Percentiles rank a stretch among this genome's conserved stretches.
phyloP scores from a whole-genome alignment of 2,329 filamentous ascomycete genomes.

The Aureobasidium namibiae region DNA sequence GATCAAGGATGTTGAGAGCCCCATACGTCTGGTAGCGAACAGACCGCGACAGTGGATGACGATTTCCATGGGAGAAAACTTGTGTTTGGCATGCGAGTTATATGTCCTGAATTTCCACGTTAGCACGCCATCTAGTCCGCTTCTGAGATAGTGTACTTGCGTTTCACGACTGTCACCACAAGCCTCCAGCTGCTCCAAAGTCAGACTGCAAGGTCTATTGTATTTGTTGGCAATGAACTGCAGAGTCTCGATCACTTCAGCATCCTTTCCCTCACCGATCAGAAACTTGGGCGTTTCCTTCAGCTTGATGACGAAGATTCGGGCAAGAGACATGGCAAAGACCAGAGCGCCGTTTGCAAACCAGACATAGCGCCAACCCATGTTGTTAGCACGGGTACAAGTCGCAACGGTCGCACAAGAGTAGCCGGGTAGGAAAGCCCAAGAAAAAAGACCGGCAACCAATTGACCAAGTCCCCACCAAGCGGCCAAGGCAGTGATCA shows the following conservation, averaged over 20 bases:
- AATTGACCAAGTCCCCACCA: constrained; percentile 48
- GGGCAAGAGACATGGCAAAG: constrained; percentile 44
- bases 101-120: neutral
- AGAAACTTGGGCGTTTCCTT: constrained; percentile 52
- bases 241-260: constrained; percentile 42
- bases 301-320: constrained; percentile 46
- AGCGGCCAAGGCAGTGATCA: constrained; percentile 53
- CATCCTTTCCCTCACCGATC: constrained; percentile 45
- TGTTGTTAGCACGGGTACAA: constrained; percentile 45
- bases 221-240: constrained; percentile 45
- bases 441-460: constrained; percentile 46
- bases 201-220: constrained; percentile 45
- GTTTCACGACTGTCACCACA: constrained; percentile 31
- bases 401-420: constrained; percentile 37
- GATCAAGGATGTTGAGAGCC: constrained; percentile 54
- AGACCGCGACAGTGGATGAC: constrained; percentile 54
- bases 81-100: constrained; percentile 26
- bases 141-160: neutral
- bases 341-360: constrained; percentile 46
- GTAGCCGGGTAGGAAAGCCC: constrained; percentile 45
- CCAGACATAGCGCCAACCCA: constrained; percentile 51
- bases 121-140: neutral
- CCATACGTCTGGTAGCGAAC: constrained; percentile 53
- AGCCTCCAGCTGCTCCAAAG: constrained; percentile 39
- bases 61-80: constrained; percentile 30